Percentiles rank a stretch among this genome's conserved stretches.
Evolutionary conservation across 176 grass and related monocot genomes (phyloP).

Genomic region (Elaeis guineensis): DNA sequence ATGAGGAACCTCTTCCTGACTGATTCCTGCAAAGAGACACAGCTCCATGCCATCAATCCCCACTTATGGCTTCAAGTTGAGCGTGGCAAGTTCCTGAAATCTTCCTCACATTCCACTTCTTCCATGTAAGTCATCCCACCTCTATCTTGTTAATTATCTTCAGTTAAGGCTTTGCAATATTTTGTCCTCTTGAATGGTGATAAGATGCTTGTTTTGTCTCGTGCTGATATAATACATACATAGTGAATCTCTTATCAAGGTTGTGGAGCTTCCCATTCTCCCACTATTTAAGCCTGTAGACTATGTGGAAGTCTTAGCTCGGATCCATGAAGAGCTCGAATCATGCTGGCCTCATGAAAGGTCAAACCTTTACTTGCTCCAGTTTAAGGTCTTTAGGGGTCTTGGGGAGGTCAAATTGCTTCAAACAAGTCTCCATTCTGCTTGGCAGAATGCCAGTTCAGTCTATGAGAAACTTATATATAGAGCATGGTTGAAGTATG

Average conservation of each 20-base stretch:
- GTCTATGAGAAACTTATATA: slow-evolving; percentile 80
- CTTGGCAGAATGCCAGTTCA: slow-evolving; percentile 38
- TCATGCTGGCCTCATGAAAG: slow-evolving; percentile 43
- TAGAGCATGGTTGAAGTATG: slow-evolving; percentile 60
- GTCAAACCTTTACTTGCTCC: slow-evolving; percentile 55
- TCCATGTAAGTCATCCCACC: slow-evolving; percentile 54
- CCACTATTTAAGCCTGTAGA: slow-evolving; percentile 67
- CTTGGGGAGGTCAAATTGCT: slow-evolving; percentile 74
- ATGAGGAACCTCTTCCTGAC: slow-evolving; percentile 87
- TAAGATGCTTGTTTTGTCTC: not conserved
- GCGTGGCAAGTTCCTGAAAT: slow-evolving; percentile 70
- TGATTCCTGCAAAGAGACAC: slow-evolving; percentile 66
- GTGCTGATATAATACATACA: slow-evolving; percentile 1
- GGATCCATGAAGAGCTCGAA: slow-evolving; percentile 84
- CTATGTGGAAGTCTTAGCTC: slow-evolving; percentile 69
- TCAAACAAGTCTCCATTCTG: slow-evolving; percentile 75
- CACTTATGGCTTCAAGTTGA: slow-evolving; percentile 97
- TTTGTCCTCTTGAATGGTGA: not conserved
- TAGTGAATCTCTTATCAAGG: slow-evolving; percentile 88
- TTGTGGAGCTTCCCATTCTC: slow-evolving; percentile 62
- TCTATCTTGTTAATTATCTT: not conserved
- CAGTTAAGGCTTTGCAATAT: not conserved
- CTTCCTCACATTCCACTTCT: slow-evolving; percentile 58
- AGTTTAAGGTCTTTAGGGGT: slow-evolving; percentile 82
- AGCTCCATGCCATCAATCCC: slow-evolving; percentile 59